A percentile compares a stretch with the other conserved stretches of the same genome.
Conservation (phyloP, 2,329 filamentous ascomycete species). For the Penicillium janthinellum region DNA sequence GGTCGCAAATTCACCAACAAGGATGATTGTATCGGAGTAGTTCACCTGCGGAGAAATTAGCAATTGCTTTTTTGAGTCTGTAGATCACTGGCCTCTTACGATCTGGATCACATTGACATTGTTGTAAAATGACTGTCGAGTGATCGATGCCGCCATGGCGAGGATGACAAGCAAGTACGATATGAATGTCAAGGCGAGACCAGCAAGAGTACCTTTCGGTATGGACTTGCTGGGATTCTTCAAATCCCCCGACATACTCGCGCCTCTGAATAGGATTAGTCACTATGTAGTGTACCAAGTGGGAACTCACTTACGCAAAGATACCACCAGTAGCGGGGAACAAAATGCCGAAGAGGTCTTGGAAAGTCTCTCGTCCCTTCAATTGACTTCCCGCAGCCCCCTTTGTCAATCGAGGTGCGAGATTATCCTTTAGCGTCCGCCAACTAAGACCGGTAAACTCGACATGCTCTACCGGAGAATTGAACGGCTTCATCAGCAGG, state of each 20-base stretch:
- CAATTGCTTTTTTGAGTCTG: neutral
- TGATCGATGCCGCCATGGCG: slow-evolving; percentile 75
- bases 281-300: slow-evolving; percentile 57
- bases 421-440: slow-evolving; percentile 71
- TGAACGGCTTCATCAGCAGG: slow-evolving; percentile 68
- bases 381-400: slow-evolving; percentile 65
- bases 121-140: slow-evolving; percentile 69
- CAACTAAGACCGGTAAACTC: slow-evolving; percentile 77
- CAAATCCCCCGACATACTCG: slow-evolving; percentile 87
- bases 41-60: slow-evolving; percentile 58
- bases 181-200: slow-evolving; percentile 73
- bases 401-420: slow-evolving; percentile 66
- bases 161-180: slow-evolving; percentile 76
- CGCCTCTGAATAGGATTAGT: slow-evolving; percentile 55
- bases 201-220: slow-evolving; percentile 78
- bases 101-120: slow-evolving; percentile 80
- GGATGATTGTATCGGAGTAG: slow-evolving; percentile 70
- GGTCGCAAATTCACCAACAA: slow-evolving; percentile 80
- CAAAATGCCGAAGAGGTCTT: slow-evolving; percentile 81
- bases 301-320: slow-evolving; percentile 51
- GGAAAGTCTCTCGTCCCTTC: slow-evolving; percentile 68
- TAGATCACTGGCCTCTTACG: slow-evolving; percentile 39
- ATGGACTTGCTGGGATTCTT: slow-evolving; percentile 82
- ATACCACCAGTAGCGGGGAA: slow-evolving; percentile 71
- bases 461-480: slow-evolving; percentile 62